Conservation (phyloP, 371 early-diverging fungal species). For the Rhizopus stolonifer region DNA sequence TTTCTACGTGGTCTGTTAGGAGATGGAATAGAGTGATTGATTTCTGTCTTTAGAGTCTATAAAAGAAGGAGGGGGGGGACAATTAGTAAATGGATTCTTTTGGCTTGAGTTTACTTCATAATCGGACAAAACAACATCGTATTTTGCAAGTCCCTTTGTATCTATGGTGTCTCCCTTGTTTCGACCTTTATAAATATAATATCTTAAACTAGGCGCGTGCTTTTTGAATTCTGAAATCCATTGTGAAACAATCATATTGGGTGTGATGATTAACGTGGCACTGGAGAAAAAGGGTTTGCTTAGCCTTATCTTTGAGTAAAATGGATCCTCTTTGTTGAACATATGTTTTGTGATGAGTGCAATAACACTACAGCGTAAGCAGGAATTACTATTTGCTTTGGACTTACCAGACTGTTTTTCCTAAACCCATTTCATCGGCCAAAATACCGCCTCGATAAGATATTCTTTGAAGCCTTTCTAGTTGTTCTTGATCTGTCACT, state of each 20-base stretch:
- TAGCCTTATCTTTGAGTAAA: constrained; percentile 1
- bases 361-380: constrained; percentile 39
- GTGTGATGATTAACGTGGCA: constrained; percentile 67
- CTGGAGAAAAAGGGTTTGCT: constrained; percentile 13
- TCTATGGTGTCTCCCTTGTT: constrained; percentile 7
- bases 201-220: constrained; percentile 46
- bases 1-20: constrained; percentile 29
- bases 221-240: constrained; percentile 60
- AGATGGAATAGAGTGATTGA: constrained; percentile 40
- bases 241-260: constrained; percentile 60
- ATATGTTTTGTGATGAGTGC: constrained; percentile 42
- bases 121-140: constrained; percentile 61
- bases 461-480: not conserved
- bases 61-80: too few species aligned
- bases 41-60: constrained; percentile 50
- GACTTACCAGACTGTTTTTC: constrained; percentile 85
- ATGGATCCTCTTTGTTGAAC: constrained; percentile 6
- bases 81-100: too few species aligned
- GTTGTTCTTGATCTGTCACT: not conserved
- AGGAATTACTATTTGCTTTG: not conserved
- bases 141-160: constrained; percentile 32
- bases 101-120: constrained; percentile 38
- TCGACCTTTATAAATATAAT: constrained; percentile 31
- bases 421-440: constrained; percentile 96
- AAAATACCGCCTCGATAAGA: constrained; percentile 70